Evolutionary conservation across 2,329 filamentous ascomycete species (phyloP), one percentile per base, ranked within the genome.

Genomic region (Nannizziopsis arthrosporioides): DNA sequence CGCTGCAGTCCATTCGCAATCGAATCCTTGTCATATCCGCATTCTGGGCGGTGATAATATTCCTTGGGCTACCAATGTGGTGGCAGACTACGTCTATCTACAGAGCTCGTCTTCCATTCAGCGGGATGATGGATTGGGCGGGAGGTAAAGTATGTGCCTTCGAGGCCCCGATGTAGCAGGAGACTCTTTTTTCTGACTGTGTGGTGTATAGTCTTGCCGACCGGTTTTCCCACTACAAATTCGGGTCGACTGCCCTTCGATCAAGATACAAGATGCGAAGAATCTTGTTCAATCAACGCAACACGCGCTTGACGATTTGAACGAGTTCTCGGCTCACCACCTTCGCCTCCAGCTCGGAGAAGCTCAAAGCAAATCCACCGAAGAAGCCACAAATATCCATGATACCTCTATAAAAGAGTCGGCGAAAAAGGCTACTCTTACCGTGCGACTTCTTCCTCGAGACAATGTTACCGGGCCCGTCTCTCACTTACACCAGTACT

Each of bases 11-110:
- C 54, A 72, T 82, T 44, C 78, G 77, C 61, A 78, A 82, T 50
- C 82, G 92, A 47, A 78, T 79, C 42, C 73, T 74, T 53, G 83
- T 96, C 44, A 81, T 98, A 53, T 64, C 85, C 53, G 90, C 90
- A 7, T 96, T 95, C 66, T 98, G 92, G 92, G 71, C 80, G 4
- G 80, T 96, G 34, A 85, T 94, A 5, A 63, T 94, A 5, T 76
- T 83, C 27, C 69, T 98, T 5, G 92, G 92, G 2, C 65, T 98
- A 55, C 92, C 92, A 49, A 82, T 94, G 76, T 98, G 92, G 92
- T 93, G 87, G 81, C 81, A 81, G 64, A 96, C 92, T 0, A 98
- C 92, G 3, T 84, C 85, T 0, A 94, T 96, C 48, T 89, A 94
- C 65, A 79, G 92, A 48, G 89, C 90, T 10, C 76, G 81, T 39